phyloP scores from a whole-genome alignment of 176 grass and related monocot species.

The Chrysopogon serrulatus region DNA sequence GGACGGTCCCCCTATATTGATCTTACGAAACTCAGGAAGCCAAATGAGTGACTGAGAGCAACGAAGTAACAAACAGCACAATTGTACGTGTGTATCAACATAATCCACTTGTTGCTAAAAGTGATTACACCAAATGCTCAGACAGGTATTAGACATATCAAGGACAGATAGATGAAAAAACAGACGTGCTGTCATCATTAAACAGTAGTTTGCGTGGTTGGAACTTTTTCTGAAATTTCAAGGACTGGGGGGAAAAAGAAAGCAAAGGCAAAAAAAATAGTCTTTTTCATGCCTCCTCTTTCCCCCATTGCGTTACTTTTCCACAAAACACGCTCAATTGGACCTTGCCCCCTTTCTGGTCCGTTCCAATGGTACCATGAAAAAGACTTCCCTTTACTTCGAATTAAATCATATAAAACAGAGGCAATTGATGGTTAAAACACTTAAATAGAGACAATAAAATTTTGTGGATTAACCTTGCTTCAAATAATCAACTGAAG shows the following conservation, averaged over 20 bases:
- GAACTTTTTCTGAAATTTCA: not conserved
- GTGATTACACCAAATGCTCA: constrained; percentile 22
- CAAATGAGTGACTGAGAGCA: constrained; percentile 16
- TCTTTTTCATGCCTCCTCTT: not conserved
- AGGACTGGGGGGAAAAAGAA: not conserved
- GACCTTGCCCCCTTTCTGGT: not conserved
- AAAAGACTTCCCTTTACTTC: not conserved
- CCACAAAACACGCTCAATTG: constrained; percentile 20
- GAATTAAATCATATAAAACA: not conserved
- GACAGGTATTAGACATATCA: not conserved
- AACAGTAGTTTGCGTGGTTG: constrained; percentile 6
- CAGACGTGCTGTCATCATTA: not conserved
- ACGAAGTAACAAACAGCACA: not conserved
- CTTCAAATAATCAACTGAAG: not conserved
- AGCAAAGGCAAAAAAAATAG: not conserved
- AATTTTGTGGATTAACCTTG: not conserved
- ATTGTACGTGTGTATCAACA: not conserved
- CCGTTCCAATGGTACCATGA: not conserved
- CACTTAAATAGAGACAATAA: not conserved
- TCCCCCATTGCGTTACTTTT: not conserved
- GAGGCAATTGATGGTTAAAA: not conserved
- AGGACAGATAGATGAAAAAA: not conserved
- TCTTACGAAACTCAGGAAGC: not conserved
- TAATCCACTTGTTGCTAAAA: constrained; percentile 18
- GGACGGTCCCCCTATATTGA: not conserved